A percentile compares a stretch with the other conserved stretches of the same genome.
These are phyloP conservation scores for Takashimella tepidaria DNA, from an alignment of 1,284 basidiomycete genomes.

Conservation along the genomic window DNA sequence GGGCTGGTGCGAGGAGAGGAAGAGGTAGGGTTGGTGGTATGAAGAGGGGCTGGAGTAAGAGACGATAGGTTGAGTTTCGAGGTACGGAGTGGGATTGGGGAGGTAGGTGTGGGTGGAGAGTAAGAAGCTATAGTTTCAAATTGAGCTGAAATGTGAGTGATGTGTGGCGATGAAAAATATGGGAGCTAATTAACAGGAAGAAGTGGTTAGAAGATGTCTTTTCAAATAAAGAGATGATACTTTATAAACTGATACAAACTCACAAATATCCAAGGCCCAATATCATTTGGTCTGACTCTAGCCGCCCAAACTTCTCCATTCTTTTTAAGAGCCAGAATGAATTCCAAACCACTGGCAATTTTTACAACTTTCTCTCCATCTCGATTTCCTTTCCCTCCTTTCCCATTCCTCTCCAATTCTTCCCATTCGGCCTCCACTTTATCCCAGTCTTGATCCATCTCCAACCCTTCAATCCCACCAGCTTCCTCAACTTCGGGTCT, in stretches of 20 bases:
- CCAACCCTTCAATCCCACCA: constrained; percentile 50
- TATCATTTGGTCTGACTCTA: constrained; percentile 12
- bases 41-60: constrained; percentile 30
- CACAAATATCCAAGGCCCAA: constrained; percentile 66
- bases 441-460: constrained; percentile 44
- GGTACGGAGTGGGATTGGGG: background rate
- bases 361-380: constrained; percentile 56
- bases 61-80: constrained; percentile 40
- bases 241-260: constrained; percentile 33
- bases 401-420: constrained; percentile 54
- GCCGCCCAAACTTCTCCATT: constrained; percentile 45
- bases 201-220: background rate
- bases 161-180: constrained; percentile 36
- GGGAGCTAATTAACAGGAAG: constrained; percentile 24
- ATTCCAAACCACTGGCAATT: constrained; percentile 65
- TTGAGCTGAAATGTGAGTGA: constrained; percentile 71
- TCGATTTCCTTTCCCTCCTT: constrained; percentile 4
- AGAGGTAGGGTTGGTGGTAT: constrained; percentile 7
- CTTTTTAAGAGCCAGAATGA: constrained; percentile 64
- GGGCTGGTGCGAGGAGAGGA: constrained; percentile 33
- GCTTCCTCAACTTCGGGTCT: constrained; percentile 40
- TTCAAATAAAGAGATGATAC: background rate
- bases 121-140: constrained; percentile 74
- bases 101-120: constrained; percentile 55
- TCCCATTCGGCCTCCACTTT: constrained; percentile 48